Evolutionary conservation across 2,329 filamentous ascomycete genomes (phyloP).

Genomic region (Penicillium freii): DNA sequence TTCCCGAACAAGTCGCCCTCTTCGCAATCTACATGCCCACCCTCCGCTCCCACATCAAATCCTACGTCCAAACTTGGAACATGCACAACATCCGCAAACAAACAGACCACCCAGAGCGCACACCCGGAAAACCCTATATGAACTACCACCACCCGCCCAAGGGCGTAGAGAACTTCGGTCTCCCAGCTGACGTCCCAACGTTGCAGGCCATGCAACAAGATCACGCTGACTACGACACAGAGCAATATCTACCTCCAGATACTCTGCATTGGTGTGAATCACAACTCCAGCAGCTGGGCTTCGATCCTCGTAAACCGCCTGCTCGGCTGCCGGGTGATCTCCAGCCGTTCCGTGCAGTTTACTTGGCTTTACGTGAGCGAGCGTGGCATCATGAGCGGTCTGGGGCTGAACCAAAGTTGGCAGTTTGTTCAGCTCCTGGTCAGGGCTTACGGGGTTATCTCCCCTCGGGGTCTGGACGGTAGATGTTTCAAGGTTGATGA

Average conservation of each 20-base stretch:
- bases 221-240: neutral
- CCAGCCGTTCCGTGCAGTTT: constrained; percentile 10
- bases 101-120: constrained; percentile 3
- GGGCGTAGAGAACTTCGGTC: constrained; percentile 11
- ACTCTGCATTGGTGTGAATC: constrained; percentile 7
- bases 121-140: constrained; percentile 10
- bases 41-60: constrained; percentile 5
- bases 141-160: constrained; percentile 14
- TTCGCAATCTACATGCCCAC: constrained; percentile 13
- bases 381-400: constrained; percentile 7
- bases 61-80: constrained; percentile 13
- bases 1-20: constrained; percentile 11
- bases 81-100: constrained; percentile 13
- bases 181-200: constrained; percentile 1
- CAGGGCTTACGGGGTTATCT: constrained; percentile 5
- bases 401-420: neutral
- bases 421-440: neutral
- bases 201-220: constrained; percentile 2
- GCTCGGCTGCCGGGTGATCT: constrained; percentile 2
- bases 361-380: constrained; percentile 5
- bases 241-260: constrained; percentile 10
- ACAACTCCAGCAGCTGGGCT: constrained; percentile 10
- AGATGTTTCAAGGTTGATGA: neutral
- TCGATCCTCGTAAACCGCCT: constrained; percentile 8
- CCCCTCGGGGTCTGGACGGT: neutral